These are phyloP conservation scores for Pseudopyrenochaeta lycopersici DNA, from an alignment of 2,329 filamentous ascomycete species.

Conservation along the genomic window DNA sequence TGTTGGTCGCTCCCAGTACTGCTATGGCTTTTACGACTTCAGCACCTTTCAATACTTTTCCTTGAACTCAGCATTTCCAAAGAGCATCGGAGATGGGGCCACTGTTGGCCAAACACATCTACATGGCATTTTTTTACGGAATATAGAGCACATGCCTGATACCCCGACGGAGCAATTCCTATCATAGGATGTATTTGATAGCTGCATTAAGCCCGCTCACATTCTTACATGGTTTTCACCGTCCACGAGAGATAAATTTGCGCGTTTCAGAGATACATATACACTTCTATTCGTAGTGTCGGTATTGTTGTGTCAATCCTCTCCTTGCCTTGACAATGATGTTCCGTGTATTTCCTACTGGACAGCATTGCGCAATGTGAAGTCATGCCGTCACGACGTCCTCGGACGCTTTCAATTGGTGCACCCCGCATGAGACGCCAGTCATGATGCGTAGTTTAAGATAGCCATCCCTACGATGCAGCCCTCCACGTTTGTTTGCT, in stretches of 20 bases:
- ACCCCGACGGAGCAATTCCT: not conserved
- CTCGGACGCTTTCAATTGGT: no score
- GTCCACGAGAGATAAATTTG: not conserved
- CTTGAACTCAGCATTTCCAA: not conserved
- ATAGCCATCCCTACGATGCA: not conserved
- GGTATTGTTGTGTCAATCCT: not conserved
- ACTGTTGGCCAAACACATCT: no score
- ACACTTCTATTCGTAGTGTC: not conserved
- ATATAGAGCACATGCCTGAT: not conserved
- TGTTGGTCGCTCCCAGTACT: not conserved
- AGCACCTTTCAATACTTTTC: not conserved
- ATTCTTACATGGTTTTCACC: not conserved
- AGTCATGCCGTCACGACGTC: no score
- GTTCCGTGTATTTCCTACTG: not conserved
- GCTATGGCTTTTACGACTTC: not conserved
- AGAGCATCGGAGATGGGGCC: not conserved
- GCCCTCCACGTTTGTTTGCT: not conserved
- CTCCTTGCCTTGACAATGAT: not conserved
- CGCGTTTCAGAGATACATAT: not conserved
- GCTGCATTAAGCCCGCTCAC: not conserved
- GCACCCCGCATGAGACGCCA: not conserved
- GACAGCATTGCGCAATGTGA: no score
- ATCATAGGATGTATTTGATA: not conserved
- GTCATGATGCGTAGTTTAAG: not conserved
- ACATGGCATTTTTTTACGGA: not conserved